Evolutionary conservation across 192 early-diverging fungal genomes (phyloP).

Genomic region (Diversispora epigaea): DNA sequence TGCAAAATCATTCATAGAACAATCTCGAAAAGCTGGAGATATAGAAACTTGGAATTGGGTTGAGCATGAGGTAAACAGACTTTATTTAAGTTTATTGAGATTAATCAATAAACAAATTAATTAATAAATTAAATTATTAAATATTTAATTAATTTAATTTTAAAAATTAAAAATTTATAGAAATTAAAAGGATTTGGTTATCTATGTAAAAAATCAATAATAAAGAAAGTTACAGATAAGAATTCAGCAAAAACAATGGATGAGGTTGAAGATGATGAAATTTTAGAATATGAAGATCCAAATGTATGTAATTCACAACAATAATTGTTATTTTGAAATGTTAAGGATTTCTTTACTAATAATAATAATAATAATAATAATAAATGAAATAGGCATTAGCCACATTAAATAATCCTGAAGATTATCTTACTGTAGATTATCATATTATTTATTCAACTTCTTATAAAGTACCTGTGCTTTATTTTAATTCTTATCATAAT

Average conservation of each 20-base stretch:
- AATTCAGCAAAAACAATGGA: neutral
- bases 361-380: neutral
- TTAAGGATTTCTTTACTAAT: no score
- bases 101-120: neutral
- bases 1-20: slow-evolving; percentile 28
- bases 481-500: slow-evolving; percentile 53
- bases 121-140: neutral
- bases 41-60: slow-evolving; percentile 26
- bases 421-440: slow-evolving; percentile 45
- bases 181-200: slow-evolving; percentile 31
- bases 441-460: slow-evolving; percentile 62
- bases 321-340: no score
- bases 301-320: neutral
- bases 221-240: neutral
- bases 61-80: slow-evolving; percentile 24
- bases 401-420: neutral
- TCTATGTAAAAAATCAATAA: neutral
- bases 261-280: slow-evolving; percentile 3
- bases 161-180: slow-evolving; percentile 7
- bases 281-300: neutral
- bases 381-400: neutral
- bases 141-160: neutral
- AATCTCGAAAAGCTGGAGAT: slow-evolving; percentile 10
- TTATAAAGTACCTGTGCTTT: slow-evolving; percentile 61
- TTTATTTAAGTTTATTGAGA: neutral